phyloP scores from a whole-genome alignment of 2,329 filamentous ascomycete species.

The Xylaria sp. region DNA sequence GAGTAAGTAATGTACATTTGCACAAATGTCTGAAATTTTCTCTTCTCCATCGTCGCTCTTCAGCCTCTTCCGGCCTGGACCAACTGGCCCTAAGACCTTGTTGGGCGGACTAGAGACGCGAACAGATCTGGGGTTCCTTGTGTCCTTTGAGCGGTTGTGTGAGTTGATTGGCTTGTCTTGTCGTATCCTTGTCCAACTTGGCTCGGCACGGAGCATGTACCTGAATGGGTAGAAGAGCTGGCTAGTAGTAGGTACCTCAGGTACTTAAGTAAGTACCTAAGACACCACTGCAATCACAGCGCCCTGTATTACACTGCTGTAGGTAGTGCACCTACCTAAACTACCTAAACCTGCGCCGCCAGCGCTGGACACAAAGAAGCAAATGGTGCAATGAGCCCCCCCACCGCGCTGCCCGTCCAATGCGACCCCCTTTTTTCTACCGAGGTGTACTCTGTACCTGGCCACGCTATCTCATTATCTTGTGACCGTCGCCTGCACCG shows the following conservation, averaged over 20 bases:
- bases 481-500: constrained; percentile 5
- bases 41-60: constrained; percentile 5
- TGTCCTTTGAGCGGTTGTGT: neutral
- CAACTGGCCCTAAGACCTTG: neutral
- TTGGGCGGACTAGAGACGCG: neutral
- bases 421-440: neutral
- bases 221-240: too few relatives aligned
- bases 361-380: neutral
- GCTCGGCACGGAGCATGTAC: too few relatives aligned
- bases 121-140: constrained; percentile 4
- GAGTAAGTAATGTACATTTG: too few relatives aligned
- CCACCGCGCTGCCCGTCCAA: too few relatives aligned
- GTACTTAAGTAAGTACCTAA: too few relatives aligned
- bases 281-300: too few relatives aligned
- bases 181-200: neutral
- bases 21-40: too few relatives aligned
- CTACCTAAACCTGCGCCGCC: neutral
- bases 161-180: constrained; percentile 9
- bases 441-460: too few relatives aligned
- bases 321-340: too few relatives aligned
- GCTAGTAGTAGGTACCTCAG: too few relatives aligned
- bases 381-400: neutral
- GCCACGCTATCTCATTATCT: constrained; percentile 1
- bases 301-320: too few relatives aligned
- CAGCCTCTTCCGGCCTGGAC: constrained; percentile 13